These are phyloP conservation scores for Claviceps pusilla DNA, from an alignment of 2,329 filamentous ascomycete genomes.

Conservation along the genomic window DNA sequence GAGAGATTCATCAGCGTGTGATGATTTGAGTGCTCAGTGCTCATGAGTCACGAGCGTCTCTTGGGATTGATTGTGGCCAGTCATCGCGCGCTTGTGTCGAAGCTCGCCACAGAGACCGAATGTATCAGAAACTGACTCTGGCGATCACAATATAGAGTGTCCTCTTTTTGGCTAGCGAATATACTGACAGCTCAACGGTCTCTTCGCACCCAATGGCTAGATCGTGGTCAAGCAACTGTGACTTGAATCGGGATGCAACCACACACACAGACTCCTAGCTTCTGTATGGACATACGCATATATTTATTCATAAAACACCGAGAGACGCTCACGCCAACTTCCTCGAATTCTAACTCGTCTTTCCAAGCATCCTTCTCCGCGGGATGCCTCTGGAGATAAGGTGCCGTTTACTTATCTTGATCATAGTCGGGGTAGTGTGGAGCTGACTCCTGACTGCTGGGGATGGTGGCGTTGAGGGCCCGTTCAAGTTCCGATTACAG, in stretches of 20 bases:
- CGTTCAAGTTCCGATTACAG: not conserved
- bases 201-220: no score
- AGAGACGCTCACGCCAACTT: not conserved
- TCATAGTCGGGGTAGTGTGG: not conserved
- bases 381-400: constrained; percentile 2
- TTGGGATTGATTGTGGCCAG: no score
- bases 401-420: not conserved
- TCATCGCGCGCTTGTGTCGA: no score
- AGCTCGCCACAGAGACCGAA: no score
- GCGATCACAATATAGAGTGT: not conserved
- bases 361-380: constrained; percentile 3
- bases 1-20: no score
- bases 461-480: not conserved
- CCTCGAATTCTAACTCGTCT: not conserved
- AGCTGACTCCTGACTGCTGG: not conserved
- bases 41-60: no score
- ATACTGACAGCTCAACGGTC: no score
- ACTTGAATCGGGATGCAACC: not conserved
- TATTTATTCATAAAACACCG: not conserved
- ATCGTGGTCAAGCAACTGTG: not conserved
- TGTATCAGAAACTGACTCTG: not conserved
- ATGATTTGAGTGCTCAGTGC: no score
- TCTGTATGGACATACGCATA: no score
- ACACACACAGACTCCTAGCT: not conserved
- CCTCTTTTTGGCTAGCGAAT: no score